These are phyloP conservation scores for Phyllosticta capitalensis DNA, from an alignment of 2,329 filamentous ascomycete species.

Conservation along the genomic window DNA sequence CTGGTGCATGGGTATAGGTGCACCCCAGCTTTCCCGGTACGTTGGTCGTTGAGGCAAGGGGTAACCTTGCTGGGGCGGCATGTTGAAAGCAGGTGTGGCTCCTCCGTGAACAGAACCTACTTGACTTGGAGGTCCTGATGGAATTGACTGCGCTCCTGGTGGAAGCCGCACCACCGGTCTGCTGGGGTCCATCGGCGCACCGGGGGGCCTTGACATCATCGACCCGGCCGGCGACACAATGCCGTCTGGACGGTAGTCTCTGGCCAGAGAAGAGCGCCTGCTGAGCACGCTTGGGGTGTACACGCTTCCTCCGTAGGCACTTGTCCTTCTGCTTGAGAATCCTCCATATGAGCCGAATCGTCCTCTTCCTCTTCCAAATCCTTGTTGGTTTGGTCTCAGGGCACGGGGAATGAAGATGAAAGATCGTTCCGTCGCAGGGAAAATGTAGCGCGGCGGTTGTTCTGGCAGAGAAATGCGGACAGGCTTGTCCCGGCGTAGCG, in stretches of 20 bases:
- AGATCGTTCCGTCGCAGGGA: constrained; percentile 78
- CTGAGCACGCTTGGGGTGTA: constrained; percentile 85
- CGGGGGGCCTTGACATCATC: constrained; percentile 58
- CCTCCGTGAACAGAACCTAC: constrained; percentile 18
- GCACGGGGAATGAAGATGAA: constrained; percentile 98
- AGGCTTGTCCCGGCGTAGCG: constrained; percentile 88
- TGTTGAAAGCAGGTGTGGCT: constrained; percentile 40
- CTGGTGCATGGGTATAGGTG: constrained; percentile 73
- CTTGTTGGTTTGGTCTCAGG: constrained; percentile 84
- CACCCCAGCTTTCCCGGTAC: constrained; percentile 51
- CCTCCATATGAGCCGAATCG: constrained; percentile 60
- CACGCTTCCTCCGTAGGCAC: constrained; percentile 67
- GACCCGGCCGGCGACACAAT: constrained; percentile 76
- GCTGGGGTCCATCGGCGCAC: constrained; percentile 45
- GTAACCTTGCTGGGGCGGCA: constrained; percentile 44
- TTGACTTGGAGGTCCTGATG: constrained; percentile 8
- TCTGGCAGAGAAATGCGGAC: constrained; percentile 85
- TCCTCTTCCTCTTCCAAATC: constrained; percentile 55
- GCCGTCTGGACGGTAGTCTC: constrained; percentile 59
- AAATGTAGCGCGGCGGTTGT: constrained; percentile 74
- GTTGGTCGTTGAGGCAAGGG: constrained; percentile 45
- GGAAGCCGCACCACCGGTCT: constrained; percentile 78
- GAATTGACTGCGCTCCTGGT: constrained; percentile 39
- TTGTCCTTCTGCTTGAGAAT: constrained; percentile 67
- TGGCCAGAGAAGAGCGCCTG: constrained; percentile 69